phyloP scores from a whole-genome alignment of 192 early-diverging fungal species.

The Phycomyces nitens region DNA sequence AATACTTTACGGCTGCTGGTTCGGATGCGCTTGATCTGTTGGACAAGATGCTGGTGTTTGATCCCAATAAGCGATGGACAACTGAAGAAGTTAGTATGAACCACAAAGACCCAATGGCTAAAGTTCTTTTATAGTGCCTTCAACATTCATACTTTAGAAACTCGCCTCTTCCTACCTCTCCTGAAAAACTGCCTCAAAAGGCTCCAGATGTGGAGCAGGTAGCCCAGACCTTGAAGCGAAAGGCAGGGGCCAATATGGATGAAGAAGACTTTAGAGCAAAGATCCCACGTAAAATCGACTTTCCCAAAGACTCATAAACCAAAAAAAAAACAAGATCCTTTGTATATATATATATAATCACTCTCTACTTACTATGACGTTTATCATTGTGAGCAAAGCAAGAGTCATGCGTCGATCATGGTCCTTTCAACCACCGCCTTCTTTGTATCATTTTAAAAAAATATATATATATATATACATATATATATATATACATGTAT shows the following conservation, averaged over 20 bases:
- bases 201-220: constrained; percentile 26
- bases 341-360: too few species aligned
- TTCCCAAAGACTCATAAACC: background rate
- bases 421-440: too few species aligned
- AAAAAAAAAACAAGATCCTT: too few species aligned
- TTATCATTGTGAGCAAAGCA: too few species aligned
- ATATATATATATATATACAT: too few species aligned
- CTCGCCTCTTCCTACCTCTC: constrained; percentile 63
- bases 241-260: constrained; percentile 7
- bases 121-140: constrained; percentile 42
- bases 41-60: constrained; percentile 82
- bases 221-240: constrained; percentile 14
- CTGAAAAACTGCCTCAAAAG: constrained; percentile 61
- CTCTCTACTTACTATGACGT: too few species aligned
- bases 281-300: constrained; percentile 1
- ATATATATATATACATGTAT: too few species aligned
- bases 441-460: too few species aligned
- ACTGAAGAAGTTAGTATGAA: constrained; percentile 64
- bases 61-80: constrained; percentile 78
- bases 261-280: background rate
- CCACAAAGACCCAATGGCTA: too few species aligned
- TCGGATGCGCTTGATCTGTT: constrained; percentile 82
- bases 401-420: too few species aligned
- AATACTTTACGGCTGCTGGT: constrained; percentile 81
- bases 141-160: constrained; percentile 75